A percentile compares a stretch with the other conserved stretches of the same genome.
Evolutionary conservation across 106 monocot species (phyloP).

Genomic region (Acorus calamus): DNA sequence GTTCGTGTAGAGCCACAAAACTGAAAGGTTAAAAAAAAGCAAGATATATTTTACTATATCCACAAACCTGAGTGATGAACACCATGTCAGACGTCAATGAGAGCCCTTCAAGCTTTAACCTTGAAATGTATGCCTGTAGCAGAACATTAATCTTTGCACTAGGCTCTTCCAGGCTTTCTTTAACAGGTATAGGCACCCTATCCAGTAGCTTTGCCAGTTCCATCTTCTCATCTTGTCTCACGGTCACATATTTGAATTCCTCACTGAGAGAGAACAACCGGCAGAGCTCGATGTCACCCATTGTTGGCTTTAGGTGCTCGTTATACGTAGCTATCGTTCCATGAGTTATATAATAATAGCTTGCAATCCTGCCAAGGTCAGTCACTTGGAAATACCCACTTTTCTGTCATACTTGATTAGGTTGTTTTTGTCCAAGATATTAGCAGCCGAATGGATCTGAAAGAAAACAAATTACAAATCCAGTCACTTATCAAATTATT

Average conservation of each 20-base stretch:
- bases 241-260: conserved; percentile 92
- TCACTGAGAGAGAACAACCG: conserved; percentile 93
- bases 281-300: conserved; percentile 95
- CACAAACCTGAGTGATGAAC: conserved; percentile 73
- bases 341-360: conserved; percentile 97
- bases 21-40: no score
- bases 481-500: no score
- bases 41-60: no score
- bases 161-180: conserved; percentile 96
- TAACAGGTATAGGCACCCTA: conserved; percentile 96
- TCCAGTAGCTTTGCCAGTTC: conserved; percentile 95
- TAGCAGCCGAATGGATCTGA: conserved; percentile 95
- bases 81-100: conserved; percentile 97
- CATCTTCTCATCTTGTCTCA: conserved; percentile 98
- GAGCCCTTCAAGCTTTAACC: conserved; percentile 87
- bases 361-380: conserved; percentile 91
- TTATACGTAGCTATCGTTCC: conserved; percentile 92
- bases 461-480: not conserved
- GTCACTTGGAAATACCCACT: conserved; percentile 97
- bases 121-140: conserved; percentile 90
- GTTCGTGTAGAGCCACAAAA: no score
- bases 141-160: conserved; percentile 99
- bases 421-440: conserved; percentile 82
- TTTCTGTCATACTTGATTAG: conserved; percentile 91
- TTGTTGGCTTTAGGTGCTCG: conserved; percentile 95